Base-by-base conservation (phyloP, 1,139 yeast species). In the Diutina mesorugosa region DNA sequence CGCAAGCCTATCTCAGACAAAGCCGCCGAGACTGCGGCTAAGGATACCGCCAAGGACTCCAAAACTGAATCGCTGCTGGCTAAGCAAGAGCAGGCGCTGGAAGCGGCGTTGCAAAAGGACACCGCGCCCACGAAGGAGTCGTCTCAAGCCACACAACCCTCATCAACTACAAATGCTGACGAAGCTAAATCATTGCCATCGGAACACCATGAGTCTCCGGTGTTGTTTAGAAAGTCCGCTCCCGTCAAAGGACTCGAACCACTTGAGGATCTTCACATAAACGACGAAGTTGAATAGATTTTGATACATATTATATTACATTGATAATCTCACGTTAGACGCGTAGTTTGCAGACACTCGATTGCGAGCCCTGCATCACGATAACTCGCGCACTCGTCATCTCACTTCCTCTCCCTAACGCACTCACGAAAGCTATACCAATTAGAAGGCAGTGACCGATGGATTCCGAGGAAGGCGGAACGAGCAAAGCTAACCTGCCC, bases 401-500 rank as follows among this genome's bases (percentile, higher is more conserved):
- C 41, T 35, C 41, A 35, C 41, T 35, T 12, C 41, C 41, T 35
- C 41, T 32, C 41, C 41, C n/a, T 10, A 10, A 35, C 41, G 6
- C 10, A 10, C 6, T 35, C 35, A 8, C 35, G 12, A 8, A 32
- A 32, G 35, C 35, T 32, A 32, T 10, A 8, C 9, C 10, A 12
- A 10, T 10, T 35, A 35, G 8, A 35, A 35, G 14, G 41, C 10
- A 8, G 41, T 35, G 41, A 35, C 41, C 41, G 26, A 46, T 47
- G 51, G 51, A 47, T 30, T 47, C 51, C 21, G 51, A 47, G 18
- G 51, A 47, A 30, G 51, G 51, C 35, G 51, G 38, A 8, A 35
- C 41, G 41, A 35, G 41, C 41, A n/a, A 28, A 12, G 30, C 29
- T 14, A 29, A 28, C 16, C 26, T n/a, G 26, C 38, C 35, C n/a